phyloP scores from a whole-genome alignment of 1,284 basidiomycete genomes.

The Thecaphora thlaspeos region DNA sequence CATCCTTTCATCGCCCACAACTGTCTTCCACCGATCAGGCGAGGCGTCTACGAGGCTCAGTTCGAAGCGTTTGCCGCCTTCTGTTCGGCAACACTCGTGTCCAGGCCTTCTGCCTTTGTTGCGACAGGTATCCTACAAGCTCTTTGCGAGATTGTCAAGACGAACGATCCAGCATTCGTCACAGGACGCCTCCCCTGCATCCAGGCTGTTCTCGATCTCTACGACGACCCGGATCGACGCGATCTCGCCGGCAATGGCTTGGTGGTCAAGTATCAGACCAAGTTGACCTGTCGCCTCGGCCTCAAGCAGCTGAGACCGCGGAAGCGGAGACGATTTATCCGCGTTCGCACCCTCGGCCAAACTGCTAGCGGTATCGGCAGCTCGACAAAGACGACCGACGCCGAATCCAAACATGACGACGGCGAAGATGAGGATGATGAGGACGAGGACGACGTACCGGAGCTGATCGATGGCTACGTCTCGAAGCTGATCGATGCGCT shows the following conservation, averaged over 20 bases:
- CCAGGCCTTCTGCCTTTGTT: constrained; percentile 18
- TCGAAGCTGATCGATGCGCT: constrained; percentile 73
- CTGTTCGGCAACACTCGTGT: constrained; percentile 7
- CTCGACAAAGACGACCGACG: too few species aligned
- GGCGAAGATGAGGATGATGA: constrained; percentile 10
- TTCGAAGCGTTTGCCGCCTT: constrained; percentile 12
- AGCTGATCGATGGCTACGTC: constrained; percentile 74
- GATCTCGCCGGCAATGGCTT: constrained; percentile 25
- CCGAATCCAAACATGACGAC: background rate
- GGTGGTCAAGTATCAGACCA: constrained; percentile 46
- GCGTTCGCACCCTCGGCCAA: constrained; percentile 1
- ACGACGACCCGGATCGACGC: constrained; percentile 56
- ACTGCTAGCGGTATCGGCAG: too few species aligned
- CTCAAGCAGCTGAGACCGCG: constrained; percentile 43
- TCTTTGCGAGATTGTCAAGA: constrained; percentile 71
- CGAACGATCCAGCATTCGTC: constrained; percentile 56
- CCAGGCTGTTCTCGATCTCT: constrained; percentile 35
- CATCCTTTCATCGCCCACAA: too few species aligned
- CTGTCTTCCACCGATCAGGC: constrained; percentile 10
- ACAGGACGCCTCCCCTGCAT: constrained; percentile 16
- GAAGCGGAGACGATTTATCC: background rate
- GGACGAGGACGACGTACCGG: constrained; percentile 71
- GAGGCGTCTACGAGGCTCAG: constrained; percentile 23
- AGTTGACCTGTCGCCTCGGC: constrained; percentile 48
- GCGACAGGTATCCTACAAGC: constrained; percentile 72